Evolutionary conservation across 352 stramenopile genomes (phyloP), one percentile per base, ranked within the genome.

Genomic region (Plasmopara halstedii): DNA sequence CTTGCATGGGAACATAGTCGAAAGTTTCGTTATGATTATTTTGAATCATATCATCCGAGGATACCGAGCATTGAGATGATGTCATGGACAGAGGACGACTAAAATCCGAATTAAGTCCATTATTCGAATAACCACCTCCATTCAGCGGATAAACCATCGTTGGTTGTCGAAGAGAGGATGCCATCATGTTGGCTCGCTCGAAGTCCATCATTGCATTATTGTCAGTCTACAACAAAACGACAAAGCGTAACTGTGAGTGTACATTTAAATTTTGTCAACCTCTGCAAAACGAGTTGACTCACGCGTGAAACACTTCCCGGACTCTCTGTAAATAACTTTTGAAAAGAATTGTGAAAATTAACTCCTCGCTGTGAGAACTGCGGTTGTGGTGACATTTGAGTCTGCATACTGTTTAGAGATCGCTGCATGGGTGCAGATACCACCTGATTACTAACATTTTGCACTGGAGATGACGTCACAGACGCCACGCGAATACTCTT

Each of bases 401-500:
- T 23, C n/a, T 54, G 56, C 45, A 66, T 53, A 14, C 40, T 37
- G 8, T 48, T 59, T 45, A 65, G 48, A 14, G 44, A 29, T 22
- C 60, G 44, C 15, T 60, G 57, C 29, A 53, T 41, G 3, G 50
- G 35, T 1, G 34, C 38, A 40, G 54, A 38, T 0, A 29, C 42
- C 23, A 57, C 42, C 41, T 61, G 37, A 33, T 38, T 46, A 32
- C 41, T 50, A 34, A 42, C 41, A 46, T 53, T 57, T 10, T 61
- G 49, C 36, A 75, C 32, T 8, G 66, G 59, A 2, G 65, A 70
- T 35, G 70, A 71, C 27, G 65, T 73, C 32, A 82, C 65, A 0
- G 71, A 80, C 15, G 78, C 78, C 13, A 88, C 67, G 17, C 78
- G 73, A 33, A 90, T 87, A 48, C 71, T 86, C 42, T 91, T 91